Base-by-base conservation (phyloP, 306 rosid genomes). In the Trifolium pratense region DNA sequence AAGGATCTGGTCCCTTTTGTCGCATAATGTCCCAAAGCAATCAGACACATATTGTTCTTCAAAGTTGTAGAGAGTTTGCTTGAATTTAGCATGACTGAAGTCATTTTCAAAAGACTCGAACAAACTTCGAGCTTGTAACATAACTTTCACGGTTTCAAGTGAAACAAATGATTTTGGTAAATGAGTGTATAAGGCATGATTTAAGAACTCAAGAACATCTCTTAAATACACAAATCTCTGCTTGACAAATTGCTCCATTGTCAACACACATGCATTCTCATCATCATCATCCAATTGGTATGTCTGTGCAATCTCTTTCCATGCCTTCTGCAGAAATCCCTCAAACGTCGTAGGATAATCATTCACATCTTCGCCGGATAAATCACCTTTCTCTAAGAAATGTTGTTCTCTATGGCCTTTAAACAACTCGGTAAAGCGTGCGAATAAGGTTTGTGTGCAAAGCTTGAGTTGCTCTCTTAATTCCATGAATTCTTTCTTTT, bases 81-180 rank as follows among this genome's bases (percentile, higher is more conserved):
- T 48, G 43, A 45, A 21, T 55, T 4, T 21, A 34, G 6, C 16
- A 5, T 21, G 62, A 3, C 5, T 16, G 59, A 81, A 15, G n/a
- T 63, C 43, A 5, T 3, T 56, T 70, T 46, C 48, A 31, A 83
- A 56, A 29, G 57, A 40, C 3, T 9, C 9, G 0, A 83, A 17
- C 68, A 68, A 73, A 17, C 29, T 51, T 17, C 58, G 55, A 62
- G 43, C 67, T 46, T 9, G 5, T 26, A 70, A n/a, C 78, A 80
- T 75, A 7, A 15, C 39, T 65, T 12, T 37, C 55, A 46, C 84
- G 0, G 14, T 65, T 46, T 40, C 72, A 2, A 75, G 21, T 7
- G 83, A 75, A 40, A 87, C 61, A n/a, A 66, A 36, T 36, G 82
- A 76, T 20, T 84, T 84, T 17, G 90, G 95, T 4, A 89, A 20